A percentile compares a stretch with the other conserved stretches of the same genome.
Conservation (phyloP, 2,329 filamentous ascomycete species). For the Aspergillus viridinutans region DNA sequence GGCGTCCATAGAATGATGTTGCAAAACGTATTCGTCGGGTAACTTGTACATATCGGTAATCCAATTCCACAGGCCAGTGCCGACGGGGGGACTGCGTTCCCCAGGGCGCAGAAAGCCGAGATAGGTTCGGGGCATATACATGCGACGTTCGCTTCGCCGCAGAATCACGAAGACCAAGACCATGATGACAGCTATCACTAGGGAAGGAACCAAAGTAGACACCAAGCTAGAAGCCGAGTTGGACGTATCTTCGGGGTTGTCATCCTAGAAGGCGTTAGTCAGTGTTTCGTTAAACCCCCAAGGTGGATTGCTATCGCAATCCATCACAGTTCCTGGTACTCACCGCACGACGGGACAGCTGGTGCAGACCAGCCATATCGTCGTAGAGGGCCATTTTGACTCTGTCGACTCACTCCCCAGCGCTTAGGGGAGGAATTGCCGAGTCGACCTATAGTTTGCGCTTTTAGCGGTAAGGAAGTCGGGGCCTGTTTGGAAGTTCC, state of each 20-base stretch:
- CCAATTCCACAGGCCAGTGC: slow-evolving; percentile 64
- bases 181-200: slow-evolving; percentile 43
- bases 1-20: slow-evolving; percentile 87
- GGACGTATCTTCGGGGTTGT: slow-evolving; percentile 18
- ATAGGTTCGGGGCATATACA: slow-evolving; percentile 55
- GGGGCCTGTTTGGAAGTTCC: neutral
- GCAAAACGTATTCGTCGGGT: slow-evolving; percentile 73
- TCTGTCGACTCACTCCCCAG: neutral
- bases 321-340: slow-evolving; percentile 5
- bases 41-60: slow-evolving; percentile 61
- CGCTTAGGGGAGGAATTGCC: neutral
- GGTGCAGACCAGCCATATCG: slow-evolving; percentile 14
- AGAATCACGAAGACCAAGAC: slow-evolving; percentile 49
- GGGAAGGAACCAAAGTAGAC: slow-evolving; percentile 46
- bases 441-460: neutral
- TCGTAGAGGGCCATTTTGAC: slow-evolving; percentile 12
- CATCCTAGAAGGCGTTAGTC: slow-evolving; percentile 4
- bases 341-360: slow-evolving; percentile 17
- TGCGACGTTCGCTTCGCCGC: slow-evolving; percentile 46
- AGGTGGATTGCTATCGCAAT: neutral
- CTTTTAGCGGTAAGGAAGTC: neutral
- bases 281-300: neutral
- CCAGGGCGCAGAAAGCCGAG: slow-evolving; percentile 48
- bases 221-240: slow-evolving; percentile 45
- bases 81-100: slow-evolving; percentile 57